These are phyloP conservation scores for Tarenaya hassleriana DNA, from an alignment of 345 rosid genomes.

Conservation along the genomic window DNA sequence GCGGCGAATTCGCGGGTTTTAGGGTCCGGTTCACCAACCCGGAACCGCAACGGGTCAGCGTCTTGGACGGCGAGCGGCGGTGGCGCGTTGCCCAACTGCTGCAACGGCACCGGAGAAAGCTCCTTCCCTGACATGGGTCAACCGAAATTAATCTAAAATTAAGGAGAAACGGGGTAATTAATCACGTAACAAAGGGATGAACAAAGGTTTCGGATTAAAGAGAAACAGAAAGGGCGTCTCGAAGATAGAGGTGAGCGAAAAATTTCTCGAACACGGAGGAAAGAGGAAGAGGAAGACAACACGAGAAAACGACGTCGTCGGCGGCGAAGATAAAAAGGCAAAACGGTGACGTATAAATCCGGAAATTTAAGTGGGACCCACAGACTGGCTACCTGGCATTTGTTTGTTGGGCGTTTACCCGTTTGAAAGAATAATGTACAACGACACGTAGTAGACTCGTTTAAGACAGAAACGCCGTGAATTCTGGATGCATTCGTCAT, in stretches of 20 bases:
- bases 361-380: too few species aligned
- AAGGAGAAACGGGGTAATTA: background rate
- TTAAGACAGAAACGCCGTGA: too few species aligned
- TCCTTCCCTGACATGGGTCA: slow-evolving; percentile 28
- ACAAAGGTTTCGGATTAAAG: background rate
- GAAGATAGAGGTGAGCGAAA: background rate
- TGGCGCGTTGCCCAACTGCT: slow-evolving; percentile 1
- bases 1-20: background rate
- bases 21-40: background rate
- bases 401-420: too few species aligned
- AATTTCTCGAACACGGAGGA: background rate
- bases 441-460: too few species aligned
- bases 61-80: slow-evolving; percentile 27
- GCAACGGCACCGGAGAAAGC: slow-evolving; percentile 16
- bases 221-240: slow-evolving; percentile 8
- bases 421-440: too few species aligned
- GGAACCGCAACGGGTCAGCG: background rate
- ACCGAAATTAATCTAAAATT: slow-evolving; percentile 5
- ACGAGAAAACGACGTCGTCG: slow-evolving; percentile 13
- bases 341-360: slow-evolving; percentile 27
- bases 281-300: slow-evolving; percentile 15
- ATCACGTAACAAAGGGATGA: background rate
- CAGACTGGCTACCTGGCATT: too few species aligned
- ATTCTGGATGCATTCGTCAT: too few species aligned
- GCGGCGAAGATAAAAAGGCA: background rate